Base-by-base conservation (phyloP, 1,284 basidiomycete genomes). In the Chalciporus sp. region DNA sequence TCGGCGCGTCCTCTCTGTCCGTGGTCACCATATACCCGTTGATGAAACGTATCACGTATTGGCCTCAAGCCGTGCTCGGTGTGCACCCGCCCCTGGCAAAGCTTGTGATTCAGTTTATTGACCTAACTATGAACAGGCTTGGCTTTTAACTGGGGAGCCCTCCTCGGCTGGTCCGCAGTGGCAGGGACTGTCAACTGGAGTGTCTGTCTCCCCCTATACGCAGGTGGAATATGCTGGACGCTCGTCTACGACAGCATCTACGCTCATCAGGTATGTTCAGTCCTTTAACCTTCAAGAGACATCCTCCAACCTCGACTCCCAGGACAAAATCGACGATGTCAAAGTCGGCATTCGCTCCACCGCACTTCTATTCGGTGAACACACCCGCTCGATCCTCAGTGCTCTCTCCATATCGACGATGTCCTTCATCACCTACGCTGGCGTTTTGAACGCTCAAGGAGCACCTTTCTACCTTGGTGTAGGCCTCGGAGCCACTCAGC, bases 201-300 rank as follows among this genome's bases (percentile, higher is more conserved):
- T 7, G 84, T 95, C 37, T 90, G 90, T 41, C 74, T 93, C 11
- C 95, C 97, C 2, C 79, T 99, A 16, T 99, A 99, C 66, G 85
- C 88, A 0, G 94, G 95, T 3, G 92, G 92, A 7, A 77, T 95
- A 31, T 86, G 86, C 62, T 99, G 95, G 94, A 97, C 95, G 47
- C 81, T 99, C 51, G 91, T 95, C 1, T 99, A 99, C 67, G 97
- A 99, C 66, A 97, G 89, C 47, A 96, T 99, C 61, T 99, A 99
- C 66, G 97, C 97, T 2, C 97, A 99, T 72, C 96, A 98, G 77
- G 92, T 92, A 56, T 10, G 27, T 39, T 6, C 19, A 23, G 12
- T 31, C 12, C 12, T 29, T 19, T 14, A 5, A 14, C 14, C 14
- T 33, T 33, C 14, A 14, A 14, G 31, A 6, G 9, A 33, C 46